Base-by-base conservation (phyloP, 345 rosid species). In the Gossypium mustelinum region DNA sequence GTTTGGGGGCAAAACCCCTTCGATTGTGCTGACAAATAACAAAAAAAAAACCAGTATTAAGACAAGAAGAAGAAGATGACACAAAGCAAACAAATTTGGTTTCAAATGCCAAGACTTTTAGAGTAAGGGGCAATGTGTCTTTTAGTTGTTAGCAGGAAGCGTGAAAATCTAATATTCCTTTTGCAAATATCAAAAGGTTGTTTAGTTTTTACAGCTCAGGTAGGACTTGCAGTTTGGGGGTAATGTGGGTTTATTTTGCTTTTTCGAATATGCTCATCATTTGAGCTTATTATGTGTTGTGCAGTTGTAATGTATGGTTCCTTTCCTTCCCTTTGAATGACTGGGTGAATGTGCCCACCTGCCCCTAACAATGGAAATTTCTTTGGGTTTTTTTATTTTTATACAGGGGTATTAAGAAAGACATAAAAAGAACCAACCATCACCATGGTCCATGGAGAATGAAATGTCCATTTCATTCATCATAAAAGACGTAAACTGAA, bases 151-250 rank as follows among this genome's bases (percentile, higher is more conserved):
- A 60, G 61, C 74, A 52, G 73, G 29, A 54, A 59, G 83, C 66
- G 34, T 27, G 51, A 34, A 73, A 63, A 39, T 45, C 9, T 45
- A 24, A 34, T 48, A 41, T 70, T 81, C 76, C 50, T 48, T n/a
- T 9, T 24, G 51, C 75, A 25, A 48, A 60, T 16, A 25, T 71
- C 70, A 62, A 39, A 54, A 67, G 71, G 76, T 75, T 34, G 7
- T 4, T 34, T 4, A 34, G 41, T 34, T 34, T 78, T 76, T 74
- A 78, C 67, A 76, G 71, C 80, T 76, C 75, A 73, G 13, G 9
- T 8, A 0, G 41, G 6, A 10, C 45, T 50, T 7, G 9, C 34
- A 47, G 14, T 51, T 39, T 34, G 41, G 41, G 41, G 41, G 6
- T 34, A 34, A 34, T 4, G 41, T 34, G 41, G 41, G 41, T 34